A percentile compares a stretch with the other conserved stretches of the same genome.
Conservation (phyloP, 441 rosid species). For the Raphanus hybrid region DNA sequence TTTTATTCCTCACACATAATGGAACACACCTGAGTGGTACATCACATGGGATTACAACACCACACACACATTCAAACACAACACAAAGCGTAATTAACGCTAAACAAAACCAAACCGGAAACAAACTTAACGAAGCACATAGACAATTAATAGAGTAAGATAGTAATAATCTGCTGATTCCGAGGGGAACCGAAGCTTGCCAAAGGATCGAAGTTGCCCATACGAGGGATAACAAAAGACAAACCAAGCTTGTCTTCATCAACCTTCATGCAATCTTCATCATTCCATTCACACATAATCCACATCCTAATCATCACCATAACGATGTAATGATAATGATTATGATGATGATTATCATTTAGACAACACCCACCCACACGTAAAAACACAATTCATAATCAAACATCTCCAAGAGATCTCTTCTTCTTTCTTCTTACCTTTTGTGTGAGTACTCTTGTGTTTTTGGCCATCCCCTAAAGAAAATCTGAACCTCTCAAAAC, state of each 20-base stretch:
- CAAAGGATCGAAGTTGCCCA: constrained; percentile 53
- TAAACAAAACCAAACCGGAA: constrained; percentile 25
- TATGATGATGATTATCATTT: constrained; percentile 25
- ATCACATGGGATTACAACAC: constrained; percentile 27
- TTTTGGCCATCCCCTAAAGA: constrained; percentile 40
- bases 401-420: constrained; percentile 7
- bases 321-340: constrained; percentile 18
- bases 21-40: constrained; percentile 32
- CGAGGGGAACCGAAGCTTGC: constrained; percentile 55
- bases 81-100: constrained; percentile 20
- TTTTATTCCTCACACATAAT: constrained; percentile 32
- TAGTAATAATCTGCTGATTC: constrained; percentile 48
- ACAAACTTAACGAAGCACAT: constrained; percentile 19
- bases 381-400: constrained; percentile 12
- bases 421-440: constrained; percentile 27
- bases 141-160: background rate
- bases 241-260: constrained; percentile 37
- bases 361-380: constrained; percentile 37
- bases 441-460: constrained; percentile 25
- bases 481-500: constrained; percentile 35
- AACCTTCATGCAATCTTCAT: constrained; percentile 50
- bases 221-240: constrained; percentile 42
- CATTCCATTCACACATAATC: constrained; percentile 44
- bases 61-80: constrained; percentile 20
- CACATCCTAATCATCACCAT: constrained; percentile 29